phyloP scores from a whole-genome alignment of 805 yeast species.

The Lipomyces orientalis region DNA sequence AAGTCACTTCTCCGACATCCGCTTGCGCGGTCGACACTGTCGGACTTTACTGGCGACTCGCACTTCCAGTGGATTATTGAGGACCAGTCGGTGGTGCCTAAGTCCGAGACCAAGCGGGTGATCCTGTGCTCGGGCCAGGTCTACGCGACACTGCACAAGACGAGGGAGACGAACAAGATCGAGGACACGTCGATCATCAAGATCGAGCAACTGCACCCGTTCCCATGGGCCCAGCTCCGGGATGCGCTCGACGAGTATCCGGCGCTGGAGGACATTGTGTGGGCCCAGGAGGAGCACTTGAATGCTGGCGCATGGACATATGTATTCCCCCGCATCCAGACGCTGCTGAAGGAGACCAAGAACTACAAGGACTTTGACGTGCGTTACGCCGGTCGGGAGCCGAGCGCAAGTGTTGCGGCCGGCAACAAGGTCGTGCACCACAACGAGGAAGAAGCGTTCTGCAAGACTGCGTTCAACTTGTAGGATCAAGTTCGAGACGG shows the following conservation, averaged over 20 bases:
- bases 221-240: conserved; percentile 95
- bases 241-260: conserved; percentile 83
- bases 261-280: conserved; percentile 83
- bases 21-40: conserved; percentile 83
- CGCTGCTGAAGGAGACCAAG: conserved; percentile 76
- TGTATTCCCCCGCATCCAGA: conserved; percentile 81
- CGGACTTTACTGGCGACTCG: conserved; percentile 88
- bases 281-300: conserved; percentile 99
- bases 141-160: conserved; percentile 87
- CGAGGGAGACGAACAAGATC: conserved; percentile 76
- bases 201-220: conserved; percentile 96
- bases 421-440: conserved; percentile 88
- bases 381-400: conserved; percentile 97
- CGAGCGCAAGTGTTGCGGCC: conserved; percentile 98
- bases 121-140: conserved; percentile 93
- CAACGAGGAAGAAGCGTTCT: conserved; percentile 87
- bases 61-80: conserved; percentile 96
- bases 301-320: conserved; percentile 91
- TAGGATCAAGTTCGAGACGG: neutral
- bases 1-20: conserved; percentile 96
- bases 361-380: conserved; percentile 61
- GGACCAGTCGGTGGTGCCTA: conserved; percentile 75
- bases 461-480: conserved; percentile 69
- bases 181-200: conserved; percentile 86
- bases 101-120: conserved; percentile 85